phyloP scores from a whole-genome alignment of 768 basidiomycete genomes.

The Holtermanniella nyarrowii region DNA sequence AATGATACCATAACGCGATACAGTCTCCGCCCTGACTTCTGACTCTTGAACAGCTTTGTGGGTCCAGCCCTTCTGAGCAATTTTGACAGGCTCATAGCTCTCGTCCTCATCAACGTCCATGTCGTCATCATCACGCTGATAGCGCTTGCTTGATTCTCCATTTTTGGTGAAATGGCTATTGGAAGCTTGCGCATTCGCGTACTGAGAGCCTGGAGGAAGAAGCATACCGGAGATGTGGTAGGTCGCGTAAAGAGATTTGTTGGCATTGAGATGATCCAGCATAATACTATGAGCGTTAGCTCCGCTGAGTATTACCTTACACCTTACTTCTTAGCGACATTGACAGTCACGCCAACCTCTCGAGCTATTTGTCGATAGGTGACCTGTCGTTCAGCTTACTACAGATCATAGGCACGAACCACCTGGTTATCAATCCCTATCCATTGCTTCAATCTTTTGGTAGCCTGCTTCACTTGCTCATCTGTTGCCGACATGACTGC shows the following conservation, averaged over 20 bases:
- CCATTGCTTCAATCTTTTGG: background rate
- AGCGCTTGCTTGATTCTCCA: background rate
- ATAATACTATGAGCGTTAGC: background rate
- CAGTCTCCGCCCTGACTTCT: background rate
- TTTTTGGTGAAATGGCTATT: conserved; percentile 4
- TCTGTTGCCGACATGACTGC: background rate
- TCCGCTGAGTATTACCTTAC: no score
- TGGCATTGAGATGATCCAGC: background rate
- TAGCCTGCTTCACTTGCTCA: background rate
- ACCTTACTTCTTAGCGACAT: conserved; percentile 34
- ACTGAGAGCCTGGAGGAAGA: background rate
- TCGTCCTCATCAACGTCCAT: conserved; percentile 11
- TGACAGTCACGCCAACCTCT: conserved; percentile 31
- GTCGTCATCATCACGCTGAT: background rate
- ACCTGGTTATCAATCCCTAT: background rate
- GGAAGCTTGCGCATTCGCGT: background rate
- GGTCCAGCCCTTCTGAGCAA: background rate
- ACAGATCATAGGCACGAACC: background rate
- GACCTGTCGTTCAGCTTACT: conserved; percentile 9
- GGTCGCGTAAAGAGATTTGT: background rate
- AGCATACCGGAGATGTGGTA: background rate
- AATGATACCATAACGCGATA: background rate
- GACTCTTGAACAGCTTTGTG: background rate
- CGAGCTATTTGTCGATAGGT: conserved; percentile 29
- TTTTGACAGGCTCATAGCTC: conserved; percentile 12